Percentiles rank a stretch among this genome's conserved stretches.
phyloP scores from a whole-genome alignment of 352 stramenopile species.

The Pilasporangium apinafurcum region DNA sequence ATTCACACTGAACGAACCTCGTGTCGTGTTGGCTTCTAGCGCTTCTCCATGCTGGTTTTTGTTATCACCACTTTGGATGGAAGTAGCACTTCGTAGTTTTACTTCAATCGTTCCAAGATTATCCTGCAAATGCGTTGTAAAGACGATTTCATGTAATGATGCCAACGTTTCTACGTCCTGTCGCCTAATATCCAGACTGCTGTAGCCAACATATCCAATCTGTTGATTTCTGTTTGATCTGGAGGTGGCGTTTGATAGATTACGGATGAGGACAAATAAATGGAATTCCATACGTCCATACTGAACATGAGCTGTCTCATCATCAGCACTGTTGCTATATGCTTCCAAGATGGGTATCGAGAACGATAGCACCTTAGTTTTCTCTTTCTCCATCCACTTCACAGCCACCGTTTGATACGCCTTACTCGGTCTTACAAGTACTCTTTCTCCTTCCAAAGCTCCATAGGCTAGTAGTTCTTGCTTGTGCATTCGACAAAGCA shows the following conservation, averaged over 20 bases:
- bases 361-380: conserved; percentile 3
- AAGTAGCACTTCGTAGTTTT: conserved; percentile 17
- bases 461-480: conserved; percentile 18
- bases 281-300: conserved; percentile 23
- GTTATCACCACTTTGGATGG: background rate
- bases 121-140: conserved; percentile 22
- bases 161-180: conserved; percentile 33
- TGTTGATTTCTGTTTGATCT: conserved; percentile 1
- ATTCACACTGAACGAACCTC: conserved; percentile 34
- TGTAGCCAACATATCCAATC: conserved; percentile 27
- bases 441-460: conserved; percentile 9
- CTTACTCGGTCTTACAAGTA: background rate
- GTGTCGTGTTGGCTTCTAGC: background rate
- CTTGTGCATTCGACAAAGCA: conserved; percentile 13
- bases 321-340: background rate
- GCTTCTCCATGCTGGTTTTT: background rate
- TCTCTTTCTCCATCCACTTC: conserved; percentile 15
- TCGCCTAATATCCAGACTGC: conserved; percentile 17
- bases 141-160: conserved; percentile 38
- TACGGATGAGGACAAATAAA: conserved; percentile 20
- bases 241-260: background rate
- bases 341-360: conserved; percentile 1
- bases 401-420: conserved; percentile 15
- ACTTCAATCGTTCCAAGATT: conserved; percentile 29
- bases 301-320: conserved; percentile 1